A percentile compares a stretch with the other conserved stretches of the same genome.
These are phyloP conservation scores for Yamadazyma mexicana DNA, from an alignment of 1,139 yeast genomes.

Conservation along the genomic window DNA sequence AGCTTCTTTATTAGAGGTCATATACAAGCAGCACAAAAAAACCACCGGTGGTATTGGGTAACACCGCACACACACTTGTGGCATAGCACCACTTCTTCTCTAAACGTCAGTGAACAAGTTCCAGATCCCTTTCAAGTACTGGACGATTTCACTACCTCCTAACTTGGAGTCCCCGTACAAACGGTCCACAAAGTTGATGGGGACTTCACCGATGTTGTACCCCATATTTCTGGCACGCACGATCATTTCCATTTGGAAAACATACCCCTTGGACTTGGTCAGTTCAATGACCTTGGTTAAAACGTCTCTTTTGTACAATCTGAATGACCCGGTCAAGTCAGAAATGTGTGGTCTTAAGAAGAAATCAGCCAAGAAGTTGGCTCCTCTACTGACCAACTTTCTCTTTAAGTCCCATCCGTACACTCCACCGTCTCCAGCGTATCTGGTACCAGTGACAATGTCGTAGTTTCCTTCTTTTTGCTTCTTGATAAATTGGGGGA, in stretches of 20 bases:
- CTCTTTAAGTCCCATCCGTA: conserved; percentile 86
- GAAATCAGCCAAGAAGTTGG: conserved; percentile 74
- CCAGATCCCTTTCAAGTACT: conserved; percentile 76
- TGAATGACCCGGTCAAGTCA: conserved; percentile 78
- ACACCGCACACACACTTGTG: too few relatives aligned
- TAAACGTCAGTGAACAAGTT: conserved; percentile 63
- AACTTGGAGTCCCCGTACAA: conserved; percentile 78
- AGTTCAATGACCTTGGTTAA: conserved; percentile 66
- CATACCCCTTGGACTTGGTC: conserved; percentile 78
- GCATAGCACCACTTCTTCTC: too few relatives aligned
- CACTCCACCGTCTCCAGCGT: conserved; percentile 81
- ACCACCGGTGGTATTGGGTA: too few relatives aligned
- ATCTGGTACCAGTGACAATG: conserved; percentile 84
- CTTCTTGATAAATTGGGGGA: conserved; percentile 71
- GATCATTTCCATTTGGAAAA: conserved; percentile 90
- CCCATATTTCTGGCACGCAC: conserved; percentile 76
- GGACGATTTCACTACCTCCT: conserved; percentile 82
- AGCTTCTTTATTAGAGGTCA: too few relatives aligned
- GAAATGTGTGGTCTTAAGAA: conserved; percentile 73
- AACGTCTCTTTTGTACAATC: conserved; percentile 72
- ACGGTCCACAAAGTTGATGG: conserved; percentile 78
- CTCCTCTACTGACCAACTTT: conserved; percentile 77
- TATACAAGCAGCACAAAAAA: too few relatives aligned
- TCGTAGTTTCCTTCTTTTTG: conserved; percentile 67
- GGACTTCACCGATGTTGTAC: conserved; percentile 75